These are phyloP conservation scores for Guillardia theta DNA, from an alignment of 78 protist genomes.

Conservation along the genomic window DNA sequence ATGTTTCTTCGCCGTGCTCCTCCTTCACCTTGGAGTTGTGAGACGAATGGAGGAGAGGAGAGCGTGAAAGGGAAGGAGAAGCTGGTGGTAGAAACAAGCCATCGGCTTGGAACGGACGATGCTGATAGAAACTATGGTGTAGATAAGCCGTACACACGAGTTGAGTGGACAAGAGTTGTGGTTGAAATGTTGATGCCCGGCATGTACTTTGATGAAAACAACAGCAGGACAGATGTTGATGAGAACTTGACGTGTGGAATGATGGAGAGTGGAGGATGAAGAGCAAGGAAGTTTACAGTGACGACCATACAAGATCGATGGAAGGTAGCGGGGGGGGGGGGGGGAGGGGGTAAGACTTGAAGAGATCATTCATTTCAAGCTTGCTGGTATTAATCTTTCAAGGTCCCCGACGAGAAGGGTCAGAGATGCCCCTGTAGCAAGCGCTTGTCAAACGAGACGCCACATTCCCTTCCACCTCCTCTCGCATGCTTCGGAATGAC, in stretches of 20 bases:
- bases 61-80: neutral
- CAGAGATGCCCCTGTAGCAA: neutral
- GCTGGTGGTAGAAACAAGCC: neutral
- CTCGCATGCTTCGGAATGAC: neutral
- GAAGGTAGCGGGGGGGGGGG: neutral
- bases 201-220: no score
- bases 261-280: no score
- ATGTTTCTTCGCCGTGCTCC: neutral
- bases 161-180: no score
- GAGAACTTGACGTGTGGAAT: no score
- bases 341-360: neutral
- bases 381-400: neutral
- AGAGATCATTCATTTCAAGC: neutral
- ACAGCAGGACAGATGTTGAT: no score
- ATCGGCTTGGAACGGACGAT: neutral
- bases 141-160: no score
- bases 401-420: no score
- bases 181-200: no score
- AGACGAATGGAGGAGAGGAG: neutral
- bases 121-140: no score
- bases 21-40: neutral
- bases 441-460: neutral
- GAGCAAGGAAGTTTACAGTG: no score
- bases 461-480: neutral
- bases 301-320: neutral